These are phyloP conservation scores for Nymphaea colorata DNA, from an alignment of 164 flowering plant species.

Conservation along the genomic window DNA sequence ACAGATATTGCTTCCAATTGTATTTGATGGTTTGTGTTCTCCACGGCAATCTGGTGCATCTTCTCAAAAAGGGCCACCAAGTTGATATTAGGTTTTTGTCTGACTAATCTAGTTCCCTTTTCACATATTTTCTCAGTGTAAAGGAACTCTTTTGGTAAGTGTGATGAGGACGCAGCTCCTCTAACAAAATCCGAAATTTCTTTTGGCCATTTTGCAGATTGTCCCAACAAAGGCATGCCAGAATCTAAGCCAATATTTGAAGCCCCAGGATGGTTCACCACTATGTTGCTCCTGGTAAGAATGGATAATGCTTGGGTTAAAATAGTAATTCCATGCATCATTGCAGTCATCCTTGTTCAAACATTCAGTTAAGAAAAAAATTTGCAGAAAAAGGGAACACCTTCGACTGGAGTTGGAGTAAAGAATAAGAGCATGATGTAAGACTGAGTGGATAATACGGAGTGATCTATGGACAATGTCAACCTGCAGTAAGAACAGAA, in stretches of 20 bases:
- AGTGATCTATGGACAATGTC: constrained; percentile 44
- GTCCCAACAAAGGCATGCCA: not conserved
- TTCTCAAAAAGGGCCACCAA: constrained; percentile 50
- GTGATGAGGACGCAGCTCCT: not conserved
- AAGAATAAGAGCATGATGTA: constrained; percentile 26
- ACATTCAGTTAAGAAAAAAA: not conserved
- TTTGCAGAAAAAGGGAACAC: constrained; percentile 14
- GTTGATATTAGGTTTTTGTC: constrained; percentile 14
- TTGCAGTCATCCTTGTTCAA: not conserved
- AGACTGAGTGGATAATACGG: constrained; percentile 33
- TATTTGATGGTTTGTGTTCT: constrained; percentile 28
- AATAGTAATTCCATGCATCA: not conserved
- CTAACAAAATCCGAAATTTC: not conserved
- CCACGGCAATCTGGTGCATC: constrained; percentile 36
- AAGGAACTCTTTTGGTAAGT: constrained; percentile 10
- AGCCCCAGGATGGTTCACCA: not conserved
- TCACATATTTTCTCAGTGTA: constrained; percentile 10
- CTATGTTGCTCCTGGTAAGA: not conserved
- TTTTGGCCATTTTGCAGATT: not conserved
- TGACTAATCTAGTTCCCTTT: constrained; percentile 4
- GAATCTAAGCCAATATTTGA: not conserved
- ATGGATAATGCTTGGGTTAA: not conserved
- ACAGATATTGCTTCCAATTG: constrained; percentile 56
- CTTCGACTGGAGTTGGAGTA: constrained; percentile 27
- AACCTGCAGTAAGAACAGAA: constrained; percentile 28